A percentile compares a stretch with the other conserved stretches of the same genome.
Evolutionary conservation across 2,329 filamentous ascomycete species (phyloP).

Genomic region (Penicillium sp.): DNA sequence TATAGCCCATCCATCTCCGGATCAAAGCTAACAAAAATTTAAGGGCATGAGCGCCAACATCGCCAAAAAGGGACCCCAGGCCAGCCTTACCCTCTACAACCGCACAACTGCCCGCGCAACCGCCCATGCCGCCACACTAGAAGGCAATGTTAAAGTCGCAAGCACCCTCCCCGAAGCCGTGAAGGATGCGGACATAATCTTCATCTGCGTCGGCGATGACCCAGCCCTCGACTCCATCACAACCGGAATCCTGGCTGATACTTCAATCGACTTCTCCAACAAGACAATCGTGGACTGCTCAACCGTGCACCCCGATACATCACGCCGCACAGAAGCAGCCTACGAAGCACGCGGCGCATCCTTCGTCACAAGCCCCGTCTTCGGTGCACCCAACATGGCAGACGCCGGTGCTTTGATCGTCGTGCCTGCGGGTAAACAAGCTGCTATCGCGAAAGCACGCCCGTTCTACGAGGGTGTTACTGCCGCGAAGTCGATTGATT

Average conservation of each 20-base stretch:
- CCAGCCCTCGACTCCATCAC: conserved; percentile 67
- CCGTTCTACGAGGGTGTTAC: conserved; percentile 75
- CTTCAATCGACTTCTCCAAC: conserved; percentile 56
- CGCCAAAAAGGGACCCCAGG: conserved; percentile 71
- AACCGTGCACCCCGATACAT: conserved; percentile 82
- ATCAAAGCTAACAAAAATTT: background rate
- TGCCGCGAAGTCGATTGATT: conserved; percentile 38
- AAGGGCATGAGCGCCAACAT: conserved; percentile 86
- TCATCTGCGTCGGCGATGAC: conserved; percentile 79
- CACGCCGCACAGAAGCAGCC: conserved; percentile 64
- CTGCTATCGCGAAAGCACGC: conserved; percentile 62
- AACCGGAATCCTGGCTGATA: conserved; percentile 51
- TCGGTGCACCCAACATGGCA: conserved; percentile 41
- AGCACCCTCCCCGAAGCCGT: conserved; percentile 67
- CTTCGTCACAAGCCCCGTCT: conserved; percentile 71
- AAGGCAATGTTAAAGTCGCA: conserved; percentile 61
- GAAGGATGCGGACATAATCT: conserved; percentile 72
- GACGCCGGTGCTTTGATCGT: conserved; percentile 70
- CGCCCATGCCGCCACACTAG: conserved; percentile 63
- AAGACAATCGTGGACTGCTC: conserved; percentile 88
- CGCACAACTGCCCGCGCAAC: conserved; percentile 67
- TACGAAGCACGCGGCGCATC: conserved; percentile 60
- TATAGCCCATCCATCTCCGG: background rate
- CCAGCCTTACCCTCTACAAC: conserved; percentile 75
- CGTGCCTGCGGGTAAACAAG: conserved; percentile 67